A percentile compares a stretch with the other conserved stretches of the same genome.
Evolutionary conservation across 2,329 filamentous ascomycete species (phyloP).

Genomic region (Sporothrix globosa): DNA sequence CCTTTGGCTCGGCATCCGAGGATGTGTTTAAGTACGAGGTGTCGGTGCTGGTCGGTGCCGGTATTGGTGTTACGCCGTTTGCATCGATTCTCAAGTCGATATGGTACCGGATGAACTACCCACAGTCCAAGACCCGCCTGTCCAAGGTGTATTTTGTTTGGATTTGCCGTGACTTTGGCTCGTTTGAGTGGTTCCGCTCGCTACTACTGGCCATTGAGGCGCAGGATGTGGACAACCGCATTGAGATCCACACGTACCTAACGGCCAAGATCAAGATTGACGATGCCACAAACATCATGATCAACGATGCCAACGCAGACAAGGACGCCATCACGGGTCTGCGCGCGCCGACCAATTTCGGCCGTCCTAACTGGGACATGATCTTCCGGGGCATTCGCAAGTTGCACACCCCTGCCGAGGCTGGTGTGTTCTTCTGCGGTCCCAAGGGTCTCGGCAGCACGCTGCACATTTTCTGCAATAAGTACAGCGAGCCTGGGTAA

Average conservation of each 20-base stretch:
- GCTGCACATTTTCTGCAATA: conserved; percentile 82
- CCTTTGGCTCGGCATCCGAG: conserved; percentile 83
- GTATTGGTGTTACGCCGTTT: conserved; percentile 85
- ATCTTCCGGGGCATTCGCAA: conserved; percentile 83
- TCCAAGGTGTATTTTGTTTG: conserved; percentile 92
- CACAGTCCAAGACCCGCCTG: conserved; percentile 75
- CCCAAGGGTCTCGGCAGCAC: conserved; percentile 77
- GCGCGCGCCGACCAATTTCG: conserved; percentile 81
- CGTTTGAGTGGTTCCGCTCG: conserved; percentile 88
- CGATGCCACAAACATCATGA: conserved; percentile 89
- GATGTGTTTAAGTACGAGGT: conserved; percentile 90
- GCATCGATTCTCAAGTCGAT: conserved; percentile 87
- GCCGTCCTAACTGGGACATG: conserved; percentile 87
- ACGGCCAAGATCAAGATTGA: conserved; percentile 85
- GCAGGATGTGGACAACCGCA: conserved; percentile 79
- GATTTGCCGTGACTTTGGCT: conserved; percentile 86
- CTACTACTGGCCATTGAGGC: conserved; percentile 82
- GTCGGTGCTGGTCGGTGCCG: conserved; percentile 76
- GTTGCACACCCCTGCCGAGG: conserved; percentile 72
- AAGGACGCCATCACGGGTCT: conserved; percentile 84
- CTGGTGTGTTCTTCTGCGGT: conserved; percentile 83
- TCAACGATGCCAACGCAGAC: conserved; percentile 83
- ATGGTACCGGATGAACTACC: conserved; percentile 92
- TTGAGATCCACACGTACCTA: conserved; percentile 88
- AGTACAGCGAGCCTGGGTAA: conserved; percentile 81